phyloP scores from a whole-genome alignment of 148 eudicot genomes.

The Camellia lanceoleosa region DNA sequence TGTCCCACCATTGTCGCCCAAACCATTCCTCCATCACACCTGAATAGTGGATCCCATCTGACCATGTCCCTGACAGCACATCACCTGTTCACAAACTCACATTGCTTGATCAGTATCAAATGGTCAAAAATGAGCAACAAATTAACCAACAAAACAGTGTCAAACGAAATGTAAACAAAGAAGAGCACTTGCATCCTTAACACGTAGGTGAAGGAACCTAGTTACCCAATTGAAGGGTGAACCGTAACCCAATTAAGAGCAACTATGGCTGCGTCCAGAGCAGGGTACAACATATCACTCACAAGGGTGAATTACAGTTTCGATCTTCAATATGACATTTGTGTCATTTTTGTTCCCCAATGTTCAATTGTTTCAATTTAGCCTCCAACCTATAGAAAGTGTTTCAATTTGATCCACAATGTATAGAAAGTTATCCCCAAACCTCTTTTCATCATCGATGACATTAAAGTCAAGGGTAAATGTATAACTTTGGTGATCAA shows the following conservation, averaged over 20 bases:
- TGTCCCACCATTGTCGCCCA: constrained; percentile 73
- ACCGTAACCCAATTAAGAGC: not conserved
- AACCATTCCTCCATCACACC: constrained; percentile 86
- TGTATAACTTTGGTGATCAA: no score
- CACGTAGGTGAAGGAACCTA: not conserved
- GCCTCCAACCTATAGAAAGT: no score
- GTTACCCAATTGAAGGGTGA: not conserved
- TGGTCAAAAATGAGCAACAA: not conserved
- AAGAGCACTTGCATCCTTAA: not conserved
- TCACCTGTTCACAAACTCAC: constrained; percentile 48
- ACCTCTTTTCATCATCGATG: no score
- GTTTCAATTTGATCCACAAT: no score
- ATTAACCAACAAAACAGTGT: not conserved
- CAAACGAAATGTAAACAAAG: no score
- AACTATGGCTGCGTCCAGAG: not conserved
- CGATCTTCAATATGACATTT: no score
- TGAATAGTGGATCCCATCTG: constrained; percentile 63
- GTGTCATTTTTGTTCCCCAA: no score
- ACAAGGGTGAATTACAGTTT: no score
- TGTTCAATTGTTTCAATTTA: no score
- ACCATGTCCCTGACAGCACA: constrained; percentile 74
- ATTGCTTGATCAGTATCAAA: not conserved
- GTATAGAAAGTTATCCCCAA: no score
- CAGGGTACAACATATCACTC: not conserved
- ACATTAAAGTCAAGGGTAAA: no score